Evolutionary conservation across 2,329 filamentous ascomycete species (phyloP), one percentile per base, ranked within the genome.

Genomic region (Monilinia laxa): DNA sequence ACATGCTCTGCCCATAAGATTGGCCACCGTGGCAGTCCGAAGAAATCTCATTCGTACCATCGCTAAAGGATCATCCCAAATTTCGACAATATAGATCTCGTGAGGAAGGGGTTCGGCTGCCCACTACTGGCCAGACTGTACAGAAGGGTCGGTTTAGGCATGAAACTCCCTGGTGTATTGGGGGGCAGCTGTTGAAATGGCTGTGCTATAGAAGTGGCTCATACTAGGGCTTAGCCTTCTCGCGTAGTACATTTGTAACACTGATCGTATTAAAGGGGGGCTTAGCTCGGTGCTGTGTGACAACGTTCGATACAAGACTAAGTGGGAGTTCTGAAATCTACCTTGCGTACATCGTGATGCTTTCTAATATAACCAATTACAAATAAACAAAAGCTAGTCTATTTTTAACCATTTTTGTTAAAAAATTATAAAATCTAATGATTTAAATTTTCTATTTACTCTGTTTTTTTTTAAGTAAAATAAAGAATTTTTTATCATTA

Each of bases 251-350:
- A 51, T 51, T 28, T 49, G 57, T 51, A 38, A 23, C 7, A 38
- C 42, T 35, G 57, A 35, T 23, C 12, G 20, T 49, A 60, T 60
- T 35, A 51, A 60, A 60, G 57, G 57, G 57, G 57, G 57, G 45
- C 7, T 60, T 60, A 60, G 42, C 42, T 60, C 16, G 12, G 18
- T 6, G n/a, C 42, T 23, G 57, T 51, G 28, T 4, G 5, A 49
- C 45, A 9, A n/a, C 3, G 9, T 28, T 10, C 28, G 20, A 42
- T 42, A 42, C 12, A 16, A 7, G 10, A 49, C 9, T 31, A 20
- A 47, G 4, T 9, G 31, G 7, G 31, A 35, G 31, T 35, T 35
- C 31, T 35, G 31, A 35, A 35, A 35, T 35, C 31, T 9, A 6
- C 31, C 7, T 20, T 47, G 2, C 10, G 2, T 16, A n/a, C 7